Evolutionary conservation across 805 yeast genomes (phyloP).

Genomic region (Cyberlindnera americana): DNA sequence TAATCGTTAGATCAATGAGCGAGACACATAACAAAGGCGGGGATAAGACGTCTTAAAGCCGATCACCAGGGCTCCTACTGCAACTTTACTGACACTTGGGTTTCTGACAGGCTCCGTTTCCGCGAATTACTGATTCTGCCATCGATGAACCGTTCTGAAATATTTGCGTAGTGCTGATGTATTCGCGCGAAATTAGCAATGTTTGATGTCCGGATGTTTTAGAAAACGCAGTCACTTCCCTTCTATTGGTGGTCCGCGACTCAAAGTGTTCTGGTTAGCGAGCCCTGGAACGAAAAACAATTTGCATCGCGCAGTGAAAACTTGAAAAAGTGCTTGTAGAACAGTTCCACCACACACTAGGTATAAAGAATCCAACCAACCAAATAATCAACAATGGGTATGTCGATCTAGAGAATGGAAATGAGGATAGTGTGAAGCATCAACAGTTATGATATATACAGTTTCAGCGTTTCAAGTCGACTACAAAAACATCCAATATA

Average conservation of each 20-base stretch:
- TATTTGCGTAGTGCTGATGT: constrained; percentile 1
- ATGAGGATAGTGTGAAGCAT: constrained; percentile 1
- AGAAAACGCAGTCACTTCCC: constrained; percentile 21
- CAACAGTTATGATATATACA: background rate
- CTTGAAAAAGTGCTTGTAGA: constrained; percentile 22
- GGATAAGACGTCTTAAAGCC: too few species aligned
- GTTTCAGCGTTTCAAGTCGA: background rate
- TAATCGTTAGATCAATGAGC: too few species aligned
- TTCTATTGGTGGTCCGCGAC: constrained; percentile 2
- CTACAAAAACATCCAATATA: background rate
- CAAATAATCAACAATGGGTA: constrained; percentile 31
- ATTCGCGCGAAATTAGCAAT: constrained; percentile 1
- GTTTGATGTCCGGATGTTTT: constrained; percentile 21
- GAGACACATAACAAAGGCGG: too few species aligned
- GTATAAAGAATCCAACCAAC: constrained; percentile 19
- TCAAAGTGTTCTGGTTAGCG: constrained; percentile 12
- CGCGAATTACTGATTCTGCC: too few species aligned
- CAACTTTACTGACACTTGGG: constrained; percentile 1
- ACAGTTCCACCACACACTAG: constrained; percentile 10
- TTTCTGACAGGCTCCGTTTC: background rate
- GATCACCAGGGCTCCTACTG: background rate
- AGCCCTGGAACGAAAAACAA: constrained; percentile 19
- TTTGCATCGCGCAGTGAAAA: constrained; percentile 21
- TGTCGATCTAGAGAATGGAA: constrained; percentile 13
- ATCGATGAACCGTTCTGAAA: constrained; percentile 4